Evolutionary conservation across 2,329 filamentous ascomycete species (phyloP).

Genomic region (Beauveria pseudobassiana): DNA sequence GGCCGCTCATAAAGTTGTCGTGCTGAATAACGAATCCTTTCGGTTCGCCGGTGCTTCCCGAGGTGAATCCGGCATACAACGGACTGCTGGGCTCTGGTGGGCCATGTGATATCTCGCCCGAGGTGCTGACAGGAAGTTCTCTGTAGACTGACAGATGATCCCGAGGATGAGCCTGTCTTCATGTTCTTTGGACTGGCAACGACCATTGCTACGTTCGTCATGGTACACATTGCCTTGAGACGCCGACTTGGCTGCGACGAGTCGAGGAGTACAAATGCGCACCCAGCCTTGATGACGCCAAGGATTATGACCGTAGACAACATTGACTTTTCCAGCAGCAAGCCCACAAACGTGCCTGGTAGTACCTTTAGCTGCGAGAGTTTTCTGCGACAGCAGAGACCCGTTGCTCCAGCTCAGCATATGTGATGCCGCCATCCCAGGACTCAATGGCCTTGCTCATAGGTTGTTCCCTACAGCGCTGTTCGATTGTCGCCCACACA

Average conservation of each 20-base stretch:
- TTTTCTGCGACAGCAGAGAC: constrained; percentile 16
- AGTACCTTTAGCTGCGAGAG: constrained; percentile 2
- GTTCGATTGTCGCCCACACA: neutral
- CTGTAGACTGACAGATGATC: neutral
- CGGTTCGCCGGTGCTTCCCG: constrained; percentile 3
- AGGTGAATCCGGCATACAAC: constrained; percentile 3
- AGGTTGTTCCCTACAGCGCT: neutral
- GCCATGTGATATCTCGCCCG: neutral
- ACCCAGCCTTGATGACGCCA: constrained; percentile 22
- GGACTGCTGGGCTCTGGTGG: neutral
- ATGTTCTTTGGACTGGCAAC: neutral
- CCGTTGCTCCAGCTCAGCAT: constrained; percentile 17
- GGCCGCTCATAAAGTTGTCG: neutral
- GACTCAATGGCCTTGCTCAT: constrained; percentile 14
- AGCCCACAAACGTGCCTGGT: constrained; percentile 15
- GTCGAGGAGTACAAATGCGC: constrained; percentile 21
- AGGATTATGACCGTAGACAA: constrained; percentile 20
- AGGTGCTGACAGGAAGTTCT: neutral
- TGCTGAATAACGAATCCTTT: neutral
- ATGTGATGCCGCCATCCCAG: constrained; percentile 21
- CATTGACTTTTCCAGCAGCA: constrained; percentile 22
- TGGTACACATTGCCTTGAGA: constrained; percentile 10
- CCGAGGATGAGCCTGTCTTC: neutral
- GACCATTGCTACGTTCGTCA: neutral
- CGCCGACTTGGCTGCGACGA: constrained; percentile 17